Conservation (phyloP, 805 yeast genomes). For the Sugiyamaella mastotermitis region DNA sequence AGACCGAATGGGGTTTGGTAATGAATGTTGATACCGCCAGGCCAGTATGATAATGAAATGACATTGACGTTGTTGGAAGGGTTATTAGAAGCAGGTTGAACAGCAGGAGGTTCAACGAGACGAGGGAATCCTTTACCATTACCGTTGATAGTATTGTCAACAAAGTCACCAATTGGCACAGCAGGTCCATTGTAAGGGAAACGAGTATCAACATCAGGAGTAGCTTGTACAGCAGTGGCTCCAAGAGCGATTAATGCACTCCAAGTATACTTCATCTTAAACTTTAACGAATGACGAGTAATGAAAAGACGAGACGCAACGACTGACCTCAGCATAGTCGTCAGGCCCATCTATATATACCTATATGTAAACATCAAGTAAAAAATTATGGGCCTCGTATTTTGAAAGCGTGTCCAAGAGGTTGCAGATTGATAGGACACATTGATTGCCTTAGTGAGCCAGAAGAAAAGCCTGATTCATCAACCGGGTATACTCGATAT, state of each 20-base stretch:
- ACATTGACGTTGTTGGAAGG: conserved; percentile 18
- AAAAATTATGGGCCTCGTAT: too few species aligned
- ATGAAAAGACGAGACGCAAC: background rate
- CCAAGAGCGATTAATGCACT: conserved; percentile 1
- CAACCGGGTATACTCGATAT: too few species aligned
- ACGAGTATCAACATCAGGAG: conserved; percentile 16
- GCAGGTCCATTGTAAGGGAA: conserved; percentile 15
- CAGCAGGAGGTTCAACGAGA: conserved; percentile 16
- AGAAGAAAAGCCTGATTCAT: too few species aligned
- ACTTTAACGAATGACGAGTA: background rate
- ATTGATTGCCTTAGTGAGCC: too few species aligned
- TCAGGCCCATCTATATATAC: too few species aligned
- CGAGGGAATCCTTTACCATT: conserved; percentile 17
- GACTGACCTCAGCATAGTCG: too few species aligned
- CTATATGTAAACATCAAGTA: too few species aligned
- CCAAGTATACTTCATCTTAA: conserved; percentile 1
- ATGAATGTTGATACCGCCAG: conserved; percentile 16
- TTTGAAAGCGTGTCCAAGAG: too few species aligned
- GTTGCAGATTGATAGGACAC: too few species aligned
- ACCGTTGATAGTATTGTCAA: conserved; percentile 14
- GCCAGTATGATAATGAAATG: conserved; percentile 12
- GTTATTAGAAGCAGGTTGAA: conserved; percentile 9
- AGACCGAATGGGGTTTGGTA: conserved; percentile 18
- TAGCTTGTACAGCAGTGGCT: conserved; percentile 2
- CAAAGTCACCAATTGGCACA: conserved; percentile 16